Base-by-base conservation (phyloP, 768 basidiomycete genomes). In the Mycena alexandri region DNA sequence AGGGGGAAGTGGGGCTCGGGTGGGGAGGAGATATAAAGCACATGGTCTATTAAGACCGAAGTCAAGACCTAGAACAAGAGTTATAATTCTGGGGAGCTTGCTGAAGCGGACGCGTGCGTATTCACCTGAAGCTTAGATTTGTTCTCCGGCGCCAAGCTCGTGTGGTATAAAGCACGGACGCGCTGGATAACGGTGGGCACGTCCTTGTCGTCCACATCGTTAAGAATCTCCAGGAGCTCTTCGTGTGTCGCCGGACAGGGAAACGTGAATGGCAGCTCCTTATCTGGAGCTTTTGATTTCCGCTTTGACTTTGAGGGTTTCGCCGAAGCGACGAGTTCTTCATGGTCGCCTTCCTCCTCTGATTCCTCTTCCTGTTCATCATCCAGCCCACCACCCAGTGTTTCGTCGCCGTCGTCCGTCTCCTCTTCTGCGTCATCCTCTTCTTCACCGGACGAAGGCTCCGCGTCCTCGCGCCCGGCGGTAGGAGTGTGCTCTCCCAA, bases 191-290 rank as follows among this genome's bases (percentile, higher is more conserved):
- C 94, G 0, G 83, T 89, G 5, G 90, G 87, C 2, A 97, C 76
- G 66, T 97, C 91, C 29, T 87, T 80, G 47, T 94, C 92, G 17
- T 87, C 83, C 19, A 96, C 77, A 44, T 84, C 85, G 21, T 91
- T 87, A 2, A 98, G 76, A 17, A 97, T 91, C 24, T 91, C 87
- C n/a, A 97, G 84, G 71, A 99, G 93, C 64, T 97, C 95, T 51
- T 94, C 93, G 72, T 99, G 96, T 13, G 83, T 89, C 17, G 85
- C 78, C 0, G 98, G 98, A 73, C 95, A 97, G 47, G 93, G 86
- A 78, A 98, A 99, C 1, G 94, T 98, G 77, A 88, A 99, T 0
- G 98, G 98, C 4, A 99, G 84, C 63, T 95, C 94, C 59, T 87
- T 75, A 59, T 78, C 80, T 64, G 77, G 79, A 36, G 77, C 68